Evolutionary conservation across 257 asterid genomes (phyloP).

Genomic region (Fraxinus quadrangulata): DNA sequence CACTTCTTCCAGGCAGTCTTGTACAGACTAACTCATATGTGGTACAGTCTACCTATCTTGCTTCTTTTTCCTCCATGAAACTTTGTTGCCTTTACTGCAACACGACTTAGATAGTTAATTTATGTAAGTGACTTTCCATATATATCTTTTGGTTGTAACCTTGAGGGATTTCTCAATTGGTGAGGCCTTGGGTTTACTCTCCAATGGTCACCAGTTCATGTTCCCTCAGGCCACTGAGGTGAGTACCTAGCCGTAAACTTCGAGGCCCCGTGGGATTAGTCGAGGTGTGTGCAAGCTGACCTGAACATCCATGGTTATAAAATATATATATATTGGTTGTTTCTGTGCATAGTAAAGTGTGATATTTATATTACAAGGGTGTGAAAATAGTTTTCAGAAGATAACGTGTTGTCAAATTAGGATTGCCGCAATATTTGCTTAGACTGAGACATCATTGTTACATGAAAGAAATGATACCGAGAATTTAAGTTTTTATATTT

Average conservation of each 20-base stretch:
- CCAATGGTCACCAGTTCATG: too few relatives aligned
- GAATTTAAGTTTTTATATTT: neutral
- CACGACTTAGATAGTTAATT: slow-evolving; percentile 20
- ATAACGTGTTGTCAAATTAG: neutral
- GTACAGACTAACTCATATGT: slow-evolving; percentile 55
- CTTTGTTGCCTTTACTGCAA: slow-evolving; percentile 12
- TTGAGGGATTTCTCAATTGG: too few relatives aligned
- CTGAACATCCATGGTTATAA: too few relatives aligned
- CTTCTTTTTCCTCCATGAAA: slow-evolving; percentile 23
- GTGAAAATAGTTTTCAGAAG: neutral
- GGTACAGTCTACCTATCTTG: slow-evolving; percentile 43
- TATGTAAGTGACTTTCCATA: neutral
- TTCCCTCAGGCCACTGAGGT: too few relatives aligned
- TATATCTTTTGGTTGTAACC: neutral
- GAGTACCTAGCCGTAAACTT: too few relatives aligned
- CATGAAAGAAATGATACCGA: slow-evolving; percentile 16
- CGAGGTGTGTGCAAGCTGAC: too few relatives aligned
- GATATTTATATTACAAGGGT: neutral
- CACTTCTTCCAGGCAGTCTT: slow-evolving; percentile 49
- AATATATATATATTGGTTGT: neutral
- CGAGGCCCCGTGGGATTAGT: too few relatives aligned
- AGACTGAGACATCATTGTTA: slow-evolving; percentile 10
- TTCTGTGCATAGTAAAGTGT: neutral
- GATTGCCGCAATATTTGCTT: slow-evolving; percentile 15
- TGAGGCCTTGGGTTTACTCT: too few relatives aligned